Evolutionary conservation across 768 basidiomycete species (phyloP).

Genomic region (Lentinula guzmanii): DNA sequence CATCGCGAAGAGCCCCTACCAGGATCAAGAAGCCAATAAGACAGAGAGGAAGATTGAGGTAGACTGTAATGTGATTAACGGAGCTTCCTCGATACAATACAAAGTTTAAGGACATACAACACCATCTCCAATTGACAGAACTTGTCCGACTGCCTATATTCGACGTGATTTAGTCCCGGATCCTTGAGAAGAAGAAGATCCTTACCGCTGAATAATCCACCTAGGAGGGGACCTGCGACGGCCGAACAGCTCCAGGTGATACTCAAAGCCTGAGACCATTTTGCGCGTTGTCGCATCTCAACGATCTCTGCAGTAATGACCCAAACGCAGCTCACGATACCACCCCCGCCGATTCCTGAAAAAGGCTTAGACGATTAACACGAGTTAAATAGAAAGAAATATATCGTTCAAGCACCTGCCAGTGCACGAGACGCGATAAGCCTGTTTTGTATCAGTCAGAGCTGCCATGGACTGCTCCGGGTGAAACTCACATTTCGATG

Average conservation of each 20-base stretch:
- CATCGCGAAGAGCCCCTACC: constrained; percentile 50
- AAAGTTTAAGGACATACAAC: constrained; percentile 50
- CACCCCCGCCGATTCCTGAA: constrained; percentile 64
- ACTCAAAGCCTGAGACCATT: constrained; percentile 82
- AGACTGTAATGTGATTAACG: constrained; percentile 46
- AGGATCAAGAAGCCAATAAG: constrained; percentile 53
- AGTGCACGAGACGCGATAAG: constrained; percentile 60
- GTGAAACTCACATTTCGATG: constrained; percentile 20
- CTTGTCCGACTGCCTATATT: constrained; percentile 26
- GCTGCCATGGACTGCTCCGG: not conserved
- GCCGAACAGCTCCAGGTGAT: constrained; percentile 86
- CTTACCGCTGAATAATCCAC: constrained; percentile 76
- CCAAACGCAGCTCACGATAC: constrained; percentile 84
- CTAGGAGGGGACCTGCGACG: constrained; percentile 76
- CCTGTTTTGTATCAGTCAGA: constrained; percentile 32
- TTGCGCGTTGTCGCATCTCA: constrained; percentile 59
- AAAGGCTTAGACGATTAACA: not conserved
- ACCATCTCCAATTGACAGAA: constrained; percentile 73
- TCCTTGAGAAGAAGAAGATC: not conserved
- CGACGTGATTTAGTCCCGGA: not conserved
- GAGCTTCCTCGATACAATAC: constrained; percentile 5
- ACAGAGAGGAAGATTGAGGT: constrained; percentile 77
- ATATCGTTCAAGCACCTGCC: constrained; percentile 37
- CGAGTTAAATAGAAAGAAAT: not conserved
- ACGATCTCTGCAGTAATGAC: constrained; percentile 83